Percentiles rank a stretch among this genome's conserved stretches.
These are phyloP conservation scores for Boletus subluridellus DNA, from an alignment of 1,284 basidiomycete genomes.

Conservation along the genomic window DNA sequence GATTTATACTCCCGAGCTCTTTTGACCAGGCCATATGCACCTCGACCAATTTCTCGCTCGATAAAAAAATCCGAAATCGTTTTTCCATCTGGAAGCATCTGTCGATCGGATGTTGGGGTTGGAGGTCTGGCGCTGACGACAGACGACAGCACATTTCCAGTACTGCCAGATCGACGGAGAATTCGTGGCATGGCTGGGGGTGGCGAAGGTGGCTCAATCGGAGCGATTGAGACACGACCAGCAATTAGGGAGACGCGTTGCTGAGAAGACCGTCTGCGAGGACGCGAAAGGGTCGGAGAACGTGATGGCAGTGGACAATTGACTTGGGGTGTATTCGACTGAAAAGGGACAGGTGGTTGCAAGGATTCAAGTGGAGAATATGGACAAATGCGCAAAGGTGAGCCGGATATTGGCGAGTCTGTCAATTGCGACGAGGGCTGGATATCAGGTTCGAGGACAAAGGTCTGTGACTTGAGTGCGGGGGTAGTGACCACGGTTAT, in stretches of 20 bases:
- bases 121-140: conserved; percentile 60
- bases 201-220: conserved; percentile 63
- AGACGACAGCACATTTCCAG: conserved; percentile 58
- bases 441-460: conserved; percentile 4
- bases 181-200: conserved; percentile 56
- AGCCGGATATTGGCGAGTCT: conserved; percentile 21
- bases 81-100: conserved; percentile 54
- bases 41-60: conserved; percentile 85
- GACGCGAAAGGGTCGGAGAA: conserved; percentile 51
- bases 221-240: conserved; percentile 70
- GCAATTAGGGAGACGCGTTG: conserved; percentile 78
- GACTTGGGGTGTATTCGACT: conserved; percentile 17
- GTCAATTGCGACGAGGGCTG: conserved; percentile 21
- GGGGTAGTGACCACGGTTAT: conserved; percentile 17
- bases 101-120: conserved; percentile 49
- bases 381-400: conserved; percentile 32
- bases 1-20: conserved; percentile 75
- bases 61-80: conserved; percentile 79
- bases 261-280: conserved; percentile 72
- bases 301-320: conserved; percentile 33
- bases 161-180: conserved; percentile 58
- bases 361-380: conserved; percentile 31
- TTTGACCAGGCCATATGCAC: conserved; percentile 97
- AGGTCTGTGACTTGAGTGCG: not conserved
- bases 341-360: conserved; percentile 18